Percentiles rank a stretch among this genome's conserved stretches.
Conservation (phyloP, 2,329 filamentous ascomycete genomes). For the Teratosphaeria pseudoeucalypti region DNA sequence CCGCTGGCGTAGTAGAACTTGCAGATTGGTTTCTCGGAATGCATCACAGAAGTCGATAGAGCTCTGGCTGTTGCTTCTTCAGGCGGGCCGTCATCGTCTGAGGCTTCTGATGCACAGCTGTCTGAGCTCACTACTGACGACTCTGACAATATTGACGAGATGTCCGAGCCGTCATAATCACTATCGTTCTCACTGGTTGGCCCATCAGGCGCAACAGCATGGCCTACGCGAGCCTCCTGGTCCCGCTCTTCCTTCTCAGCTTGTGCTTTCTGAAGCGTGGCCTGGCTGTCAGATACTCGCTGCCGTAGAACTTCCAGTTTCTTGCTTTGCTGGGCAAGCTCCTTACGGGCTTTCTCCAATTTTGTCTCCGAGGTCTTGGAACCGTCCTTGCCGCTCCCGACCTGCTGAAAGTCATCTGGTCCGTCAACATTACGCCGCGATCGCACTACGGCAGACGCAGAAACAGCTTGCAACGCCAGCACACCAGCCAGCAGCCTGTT, state of each 20-base stretch:
- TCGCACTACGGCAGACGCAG: not conserved
- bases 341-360: slow-evolving; percentile 9
- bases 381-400: not conserved
- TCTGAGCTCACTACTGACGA: slow-evolving; percentile 24
- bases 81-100: slow-evolving; percentile 27
- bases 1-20: slow-evolving; percentile 23
- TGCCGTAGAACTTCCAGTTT: slow-evolving; percentile 26
- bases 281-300: slow-evolving; percentile 14
- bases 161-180: slow-evolving; percentile 7
- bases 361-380: not conserved
- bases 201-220: slow-evolving; percentile 1
- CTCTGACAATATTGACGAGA: slow-evolving; percentile 8
- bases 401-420: not conserved
- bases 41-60: not conserved
- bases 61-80: slow-evolving; percentile 30
- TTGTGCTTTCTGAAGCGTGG: slow-evolving; percentile 1
- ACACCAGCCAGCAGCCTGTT: slow-evolving; percentile 23
- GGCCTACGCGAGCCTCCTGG: not conserved
- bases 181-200: not conserved
- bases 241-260: not conserved
- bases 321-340: slow-evolving; percentile 8
- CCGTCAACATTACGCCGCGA: not conserved
- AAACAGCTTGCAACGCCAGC: not conserved
- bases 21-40: slow-evolving; percentile 12
- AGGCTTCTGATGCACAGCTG: slow-evolving; percentile 7